Evolutionary conservation across 176 grass and related monocot species (phyloP).

Genomic region (Thinopyrum elongatum): DNA sequence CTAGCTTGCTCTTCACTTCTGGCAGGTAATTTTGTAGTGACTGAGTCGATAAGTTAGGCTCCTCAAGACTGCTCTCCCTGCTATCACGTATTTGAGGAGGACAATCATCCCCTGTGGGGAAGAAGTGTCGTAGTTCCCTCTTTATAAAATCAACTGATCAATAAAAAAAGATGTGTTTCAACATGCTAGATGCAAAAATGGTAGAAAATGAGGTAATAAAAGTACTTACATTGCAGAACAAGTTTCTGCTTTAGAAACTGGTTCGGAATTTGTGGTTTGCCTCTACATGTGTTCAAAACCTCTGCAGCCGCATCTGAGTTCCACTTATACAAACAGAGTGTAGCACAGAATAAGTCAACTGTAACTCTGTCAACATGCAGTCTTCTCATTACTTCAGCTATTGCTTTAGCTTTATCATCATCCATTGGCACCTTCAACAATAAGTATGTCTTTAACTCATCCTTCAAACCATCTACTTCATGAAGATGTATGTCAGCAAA

Average conservation of each 20-base stretch:
- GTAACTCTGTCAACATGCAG: conserved; percentile 34
- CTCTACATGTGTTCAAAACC: conserved; percentile 34
- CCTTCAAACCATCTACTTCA: conserved; percentile 17
- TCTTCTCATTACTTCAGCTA: conserved; percentile 36
- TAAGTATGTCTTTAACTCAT: conserved; percentile 9
- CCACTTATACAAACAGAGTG: conserved; percentile 48
- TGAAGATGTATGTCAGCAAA: neutral
- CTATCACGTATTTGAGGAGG: conserved; percentile 15
- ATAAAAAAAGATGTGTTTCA: conserved; percentile 17
- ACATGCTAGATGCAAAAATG: conserved; percentile 2
- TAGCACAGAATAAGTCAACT: conserved; percentile 45
- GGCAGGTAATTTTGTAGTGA: conserved; percentile 5
- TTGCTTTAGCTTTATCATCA: conserved; percentile 45
- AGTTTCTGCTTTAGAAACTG: conserved; percentile 43
- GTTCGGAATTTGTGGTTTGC: conserved; percentile 27
- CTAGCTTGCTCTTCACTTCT: conserved; percentile 15
- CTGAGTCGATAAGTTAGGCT: conserved; percentile 22
- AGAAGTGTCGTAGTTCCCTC: conserved; percentile 35
- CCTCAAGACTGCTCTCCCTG: neutral
- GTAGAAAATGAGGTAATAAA: neutral
- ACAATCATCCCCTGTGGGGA: conserved; percentile 27
- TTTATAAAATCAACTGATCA: conserved; percentile 50
- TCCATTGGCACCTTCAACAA: conserved; percentile 21
- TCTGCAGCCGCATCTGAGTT: conserved; percentile 34
- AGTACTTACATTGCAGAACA: conserved; percentile 42